Base-by-base conservation (phyloP, 2,329 filamentous ascomycete species). In the Pseudonectria foliicola region DNA sequence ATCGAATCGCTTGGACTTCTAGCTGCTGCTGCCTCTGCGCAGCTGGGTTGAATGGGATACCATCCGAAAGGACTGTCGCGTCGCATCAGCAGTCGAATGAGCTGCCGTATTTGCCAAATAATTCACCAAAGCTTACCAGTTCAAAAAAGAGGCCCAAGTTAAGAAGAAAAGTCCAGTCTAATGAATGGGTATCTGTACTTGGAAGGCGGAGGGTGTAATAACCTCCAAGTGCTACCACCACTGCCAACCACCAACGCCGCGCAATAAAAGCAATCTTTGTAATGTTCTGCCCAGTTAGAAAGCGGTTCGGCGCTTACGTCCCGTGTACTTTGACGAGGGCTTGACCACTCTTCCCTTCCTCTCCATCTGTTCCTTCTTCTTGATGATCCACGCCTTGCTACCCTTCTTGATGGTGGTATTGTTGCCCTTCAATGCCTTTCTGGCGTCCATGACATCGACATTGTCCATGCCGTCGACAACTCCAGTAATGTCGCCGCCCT, bases 291-390 rank as follows among this genome's bases (percentile, higher is more conserved):
- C 27, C 18, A 29, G 24, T 46, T 60, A 95, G 59, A 94, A 95
- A 23, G 79, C 79, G 35, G 81, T 68, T 39, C 85, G 77, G 61
- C 92, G 76, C 68, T 88, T 95, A 52, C 92, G 73, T 21, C 90
- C 92, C 1, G 90, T 96, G 60, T 95, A 98, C 63, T 93, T 96
- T 33, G 85, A 94, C 37, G 75, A 87, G 2, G 80, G 67, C 70
- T 96, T 96, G 49, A 96, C 90, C 18, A 96, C 75, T 68, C 92
- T 95, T 29, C 92, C 92, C 63, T 95, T 95, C 43, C 78, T 73
- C 62, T 93, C 85, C 84, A 95, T 92, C 66, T 95, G 87, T 46
- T 87, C 83, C 68, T 92, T 93, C 60, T 90, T 92, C 62, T 78
- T 77, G 57, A 87, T 57, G 42, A 92, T 92, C 85, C 85, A 92